These are phyloP conservation scores for Simplicillium aogashimaense DNA, from an alignment of 2,329 filamentous ascomycete species.

Conservation along the genomic window DNA sequence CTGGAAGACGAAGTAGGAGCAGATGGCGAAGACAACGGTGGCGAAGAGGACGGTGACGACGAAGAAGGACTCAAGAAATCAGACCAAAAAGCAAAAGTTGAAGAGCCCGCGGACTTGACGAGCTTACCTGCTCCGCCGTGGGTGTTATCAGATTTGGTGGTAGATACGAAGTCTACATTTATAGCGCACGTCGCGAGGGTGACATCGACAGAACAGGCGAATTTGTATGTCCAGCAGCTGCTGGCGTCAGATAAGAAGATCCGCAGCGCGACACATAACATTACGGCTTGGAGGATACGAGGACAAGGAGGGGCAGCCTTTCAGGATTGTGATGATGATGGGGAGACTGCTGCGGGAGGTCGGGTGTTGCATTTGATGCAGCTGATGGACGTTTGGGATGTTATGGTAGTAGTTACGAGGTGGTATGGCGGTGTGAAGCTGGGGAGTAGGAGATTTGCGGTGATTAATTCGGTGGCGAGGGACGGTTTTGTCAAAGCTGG, in stretches of 20 bases:
- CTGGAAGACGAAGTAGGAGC: constrained; percentile 19
- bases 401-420: constrained; percentile 82
- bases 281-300: constrained; percentile 83
- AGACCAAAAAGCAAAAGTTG: neutral
- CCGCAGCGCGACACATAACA: constrained; percentile 86
- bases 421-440: constrained; percentile 93
- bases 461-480: constrained; percentile 80
- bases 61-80: constrained; percentile 2
- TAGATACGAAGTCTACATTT: constrained; percentile 83
- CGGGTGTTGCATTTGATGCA: constrained; percentile 85
- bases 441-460: constrained; percentile 78
- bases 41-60: constrained; percentile 10
- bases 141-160: constrained; percentile 62
- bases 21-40: constrained; percentile 13
- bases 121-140: constrained; percentile 43
- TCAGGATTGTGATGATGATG: constrained; percentile 94
- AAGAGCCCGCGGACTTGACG: constrained; percentile 12
- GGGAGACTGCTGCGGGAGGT: constrained; percentile 83
- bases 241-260: constrained; percentile 75
- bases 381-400: constrained; percentile 88
- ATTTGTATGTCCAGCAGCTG: constrained; percentile 61
- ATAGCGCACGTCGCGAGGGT: constrained; percentile 68
- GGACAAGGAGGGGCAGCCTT: constrained; percentile 44
- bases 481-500: constrained; percentile 75
- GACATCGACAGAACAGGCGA: constrained; percentile 59